Conservation (phyloP, 2,329 filamentous ascomycete genomes). For the Knoxdaviesia proteae region DNA sequence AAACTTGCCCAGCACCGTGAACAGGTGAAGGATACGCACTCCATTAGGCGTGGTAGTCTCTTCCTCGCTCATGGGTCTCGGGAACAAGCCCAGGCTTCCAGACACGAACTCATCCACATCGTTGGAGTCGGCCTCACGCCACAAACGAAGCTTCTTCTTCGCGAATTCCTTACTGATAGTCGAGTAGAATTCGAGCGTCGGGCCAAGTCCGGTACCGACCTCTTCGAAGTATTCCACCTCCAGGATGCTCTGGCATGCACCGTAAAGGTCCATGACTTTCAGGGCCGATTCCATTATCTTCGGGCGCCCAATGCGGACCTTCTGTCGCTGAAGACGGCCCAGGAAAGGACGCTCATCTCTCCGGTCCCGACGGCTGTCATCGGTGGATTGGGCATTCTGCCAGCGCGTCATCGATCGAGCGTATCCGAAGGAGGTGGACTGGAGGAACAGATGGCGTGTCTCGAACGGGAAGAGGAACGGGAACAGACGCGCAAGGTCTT, state of each 20-base stretch:
- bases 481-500: slow-evolving; percentile 81
- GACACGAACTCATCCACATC: slow-evolving; percentile 65
- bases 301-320: slow-evolving; percentile 89
- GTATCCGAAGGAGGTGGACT: slow-evolving; percentile 96
- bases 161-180: slow-evolving; percentile 94
- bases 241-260: slow-evolving; percentile 83
- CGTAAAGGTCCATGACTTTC: slow-evolving; percentile 98
- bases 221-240: slow-evolving; percentile 99
- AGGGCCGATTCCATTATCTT: slow-evolving; percentile 91
- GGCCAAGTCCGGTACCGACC: slow-evolving; percentile 85
- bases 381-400: slow-evolving; percentile 75
- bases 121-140: slow-evolving; percentile 71
- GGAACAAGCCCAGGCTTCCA: slow-evolving; percentile 70
- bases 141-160: slow-evolving; percentile 90
- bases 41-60: slow-evolving; percentile 56
- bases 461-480: slow-evolving; percentile 97
- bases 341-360: slow-evolving; percentile 83
- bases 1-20: slow-evolving; percentile 89
- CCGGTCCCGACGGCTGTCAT: slow-evolving; percentile 62
- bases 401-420: slow-evolving; percentile 92
- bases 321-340: slow-evolving; percentile 80
- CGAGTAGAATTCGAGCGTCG: slow-evolving; percentile 94
- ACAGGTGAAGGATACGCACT: slow-evolving; percentile 72
- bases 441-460: slow-evolving; percentile 85
- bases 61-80: slow-evolving; percentile 67